phyloP scores from a whole-genome alignment of 352 stramenopile genomes.

The Albugo laibachii region DNA sequence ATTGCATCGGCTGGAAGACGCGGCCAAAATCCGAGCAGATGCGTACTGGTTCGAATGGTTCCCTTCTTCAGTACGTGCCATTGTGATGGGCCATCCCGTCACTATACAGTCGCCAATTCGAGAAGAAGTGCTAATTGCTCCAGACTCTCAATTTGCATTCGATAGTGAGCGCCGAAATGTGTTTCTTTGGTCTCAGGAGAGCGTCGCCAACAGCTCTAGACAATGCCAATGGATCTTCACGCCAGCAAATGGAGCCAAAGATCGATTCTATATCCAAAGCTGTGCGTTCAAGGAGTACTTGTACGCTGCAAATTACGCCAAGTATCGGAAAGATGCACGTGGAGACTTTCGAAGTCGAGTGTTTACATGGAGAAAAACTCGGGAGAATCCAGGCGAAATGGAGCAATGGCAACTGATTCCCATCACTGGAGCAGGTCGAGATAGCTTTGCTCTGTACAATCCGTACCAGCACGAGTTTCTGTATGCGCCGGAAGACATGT shows the following conservation, averaged over 20 bases:
- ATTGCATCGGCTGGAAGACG: slow-evolving; percentile 35
- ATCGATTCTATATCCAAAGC: slow-evolving; percentile 48
- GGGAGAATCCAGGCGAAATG: slow-evolving; percentile 19
- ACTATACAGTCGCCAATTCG: slow-evolving; percentile 16
- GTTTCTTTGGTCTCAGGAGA: slow-evolving; percentile 19
- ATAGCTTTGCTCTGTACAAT: slow-evolving; percentile 60
- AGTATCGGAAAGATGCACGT: slow-evolving; percentile 15
- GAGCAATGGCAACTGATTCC: slow-evolving; percentile 45
- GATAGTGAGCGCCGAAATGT: slow-evolving; percentile 28
- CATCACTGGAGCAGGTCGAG: slow-evolving; percentile 14
- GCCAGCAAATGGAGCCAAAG: slow-evolving; percentile 24
- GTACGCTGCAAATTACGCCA: slow-evolving; percentile 45
- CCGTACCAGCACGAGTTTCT: slow-evolving; percentile 53
- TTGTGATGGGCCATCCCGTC: slow-evolving; percentile 23
- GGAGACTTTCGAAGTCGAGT: slow-evolving; percentile 16
- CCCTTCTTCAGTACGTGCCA: slow-evolving; percentile 22
- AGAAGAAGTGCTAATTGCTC: slow-evolving; percentile 25
- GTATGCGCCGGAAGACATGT: slow-evolving; percentile 25
- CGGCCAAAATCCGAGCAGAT: slow-evolving; percentile 25
- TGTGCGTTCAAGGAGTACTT: slow-evolving; percentile 33
- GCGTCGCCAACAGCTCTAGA: slow-evolving; percentile 14
- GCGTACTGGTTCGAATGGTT: slow-evolving; percentile 51
- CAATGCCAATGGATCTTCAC: slow-evolving; percentile 31
- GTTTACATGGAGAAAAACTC: slow-evolving; percentile 32
- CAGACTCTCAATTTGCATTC: slow-evolving; percentile 18